Base-by-base conservation (phyloP, 495 filamentous ascomycete species). In the Cudoniella acicularis region DNA sequence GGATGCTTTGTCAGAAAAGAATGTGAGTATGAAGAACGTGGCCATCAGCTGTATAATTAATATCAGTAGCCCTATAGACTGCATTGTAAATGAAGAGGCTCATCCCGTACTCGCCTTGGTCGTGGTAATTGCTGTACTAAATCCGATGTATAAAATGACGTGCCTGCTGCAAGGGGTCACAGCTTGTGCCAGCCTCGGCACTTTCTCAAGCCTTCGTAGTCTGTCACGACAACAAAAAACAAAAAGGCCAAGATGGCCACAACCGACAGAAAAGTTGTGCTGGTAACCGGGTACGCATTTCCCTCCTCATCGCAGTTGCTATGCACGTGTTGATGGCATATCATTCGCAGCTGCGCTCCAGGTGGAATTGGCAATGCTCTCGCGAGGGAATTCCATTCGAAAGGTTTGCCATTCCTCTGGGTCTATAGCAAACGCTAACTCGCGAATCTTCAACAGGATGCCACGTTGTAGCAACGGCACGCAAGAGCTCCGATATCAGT, bases 381-480 rank as follows among this genome's bases (percentile, higher is more conserved):
- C 25, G 74, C 72, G 46, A 55, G 75, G 3, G 79, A 80, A 54
- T 83, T 81, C 64, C 76, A 80, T 50, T 59, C 68, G 18, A 72
- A 73, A 62, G 79, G 78, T 77, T 59, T 26, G 67, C 59, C 3
- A 23, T 9, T 20, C 8, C 2, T 4, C 24, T 9, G 13, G 1
- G 11, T 9, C 11, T 27, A 21, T 21, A 20, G n/a, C n/a, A n/a
- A n/a, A n/a, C n/a, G n/a, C n/a, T n/a, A n/a, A 23, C 42, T 49
- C 3, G 27, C 2, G 2, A 25, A 16, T 24, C n/a, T 9, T 26
- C n/a, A 9, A 17, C 48, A 82, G 79, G 79, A 61, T 59, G 78
- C n/a, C 73, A 77, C 62, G 77, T 81, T 60, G 79, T 82, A 43
- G 79, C 79, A 1, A 79, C 79, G n/a, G 79, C 79, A 9, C 77